phyloP scores from a whole-genome alignment of 108 stramenopile genomes.

The Asterionellopsis glacialis region DNA sequence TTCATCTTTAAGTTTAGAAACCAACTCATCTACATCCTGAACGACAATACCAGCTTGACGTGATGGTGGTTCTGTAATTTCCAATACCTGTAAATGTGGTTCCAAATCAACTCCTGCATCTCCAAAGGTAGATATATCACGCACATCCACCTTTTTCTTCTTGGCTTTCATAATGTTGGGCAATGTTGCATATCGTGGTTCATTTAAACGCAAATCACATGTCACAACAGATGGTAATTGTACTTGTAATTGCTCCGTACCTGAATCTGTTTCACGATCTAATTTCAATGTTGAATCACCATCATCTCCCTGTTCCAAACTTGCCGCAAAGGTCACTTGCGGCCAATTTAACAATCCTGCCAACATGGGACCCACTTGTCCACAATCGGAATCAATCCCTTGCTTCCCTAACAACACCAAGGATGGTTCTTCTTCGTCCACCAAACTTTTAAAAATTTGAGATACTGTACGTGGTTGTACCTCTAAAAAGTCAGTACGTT shows the following conservation, averaged over 20 bases:
- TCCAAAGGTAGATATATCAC: too few species aligned
- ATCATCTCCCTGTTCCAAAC: conserved; percentile 66
- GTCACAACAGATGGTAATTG: conserved; percentile 93
- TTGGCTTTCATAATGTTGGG: conserved; percentile 99
- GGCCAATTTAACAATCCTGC: conserved; percentile 95
- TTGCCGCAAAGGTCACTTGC: conserved; percentile 97
- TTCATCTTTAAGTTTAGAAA: conserved; percentile 87
- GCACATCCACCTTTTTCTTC: conserved; percentile 95
- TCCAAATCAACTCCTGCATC: conserved; percentile 88
- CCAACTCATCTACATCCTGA: conserved; percentile 85
- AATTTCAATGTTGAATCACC: conserved; percentile 79
- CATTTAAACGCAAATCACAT: conserved; percentile 97
- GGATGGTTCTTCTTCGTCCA: conserved; percentile 83
- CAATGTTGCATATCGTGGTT: conserved; percentile 98
- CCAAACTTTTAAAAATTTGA: conserved; percentile 68
- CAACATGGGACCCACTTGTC: conserved; percentile 87
- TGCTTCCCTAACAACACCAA: conserved; percentile 97
- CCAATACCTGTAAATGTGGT: conserved; percentile 73
- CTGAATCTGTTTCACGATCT: conserved; percentile 97
- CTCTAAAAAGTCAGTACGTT: conserved; percentile 91
- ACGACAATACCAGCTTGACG: conserved; percentile 94
- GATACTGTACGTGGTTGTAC: conserved; percentile 96
- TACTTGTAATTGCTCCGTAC: conserved; percentile 75
- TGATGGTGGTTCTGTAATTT: conserved; percentile 92
- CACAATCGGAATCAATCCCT: conserved; percentile 95